A percentile compares a stretch with the other conserved stretches of the same genome.
Evolutionary conservation across 2,329 filamentous ascomycete species (phyloP).

Genomic region (Davidsoniella neocaledoniae): DNA sequence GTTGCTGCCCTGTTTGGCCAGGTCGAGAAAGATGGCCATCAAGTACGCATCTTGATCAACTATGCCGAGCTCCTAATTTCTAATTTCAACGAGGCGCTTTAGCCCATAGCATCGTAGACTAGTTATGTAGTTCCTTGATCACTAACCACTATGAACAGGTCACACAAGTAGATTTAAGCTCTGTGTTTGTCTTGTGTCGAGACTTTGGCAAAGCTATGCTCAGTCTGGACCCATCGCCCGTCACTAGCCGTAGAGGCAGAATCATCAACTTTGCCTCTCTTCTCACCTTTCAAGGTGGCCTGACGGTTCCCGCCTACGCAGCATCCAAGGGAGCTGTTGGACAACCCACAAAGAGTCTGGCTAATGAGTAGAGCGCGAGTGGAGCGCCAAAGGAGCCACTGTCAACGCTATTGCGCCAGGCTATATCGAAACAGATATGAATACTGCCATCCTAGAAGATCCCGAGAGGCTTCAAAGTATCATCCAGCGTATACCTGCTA

Average conservation of each 20-base stretch:
- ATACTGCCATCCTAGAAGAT: conserved; percentile 62
- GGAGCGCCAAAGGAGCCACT: conserved; percentile 46
- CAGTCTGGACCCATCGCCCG: conserved; percentile 27
- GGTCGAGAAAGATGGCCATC: conserved; percentile 43
- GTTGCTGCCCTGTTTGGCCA: conserved; percentile 44
- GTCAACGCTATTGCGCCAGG: conserved; percentile 84
- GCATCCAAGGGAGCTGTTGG: conserved; percentile 72
- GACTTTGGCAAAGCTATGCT: conserved; percentile 72
- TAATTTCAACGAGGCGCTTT: conserved; percentile 52
- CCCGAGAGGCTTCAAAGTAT: conserved; percentile 54
- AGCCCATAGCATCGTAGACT: not conserved
- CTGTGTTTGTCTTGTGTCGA: conserved; percentile 63
- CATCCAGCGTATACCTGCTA: conserved; percentile 64
- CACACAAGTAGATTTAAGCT: conserved; percentile 70
- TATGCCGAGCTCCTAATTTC: conserved; percentile 61
- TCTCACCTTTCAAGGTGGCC: conserved; percentile 68
- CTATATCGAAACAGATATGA: conserved; percentile 93
- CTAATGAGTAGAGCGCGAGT: conserved; percentile 63
- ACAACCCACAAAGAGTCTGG: conserved; percentile 69
- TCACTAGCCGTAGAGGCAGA: conserved; percentile 42
- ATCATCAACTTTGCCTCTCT: conserved; percentile 79
- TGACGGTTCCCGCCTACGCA: conserved; percentile 79
- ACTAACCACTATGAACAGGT: conserved; percentile 29
- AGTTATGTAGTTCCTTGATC: conserved; percentile 9
- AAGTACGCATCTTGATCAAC: conserved; percentile 66